Conservation (phyloP, 805 yeast species). For the Cyberlindnera sargentensis region DNA sequence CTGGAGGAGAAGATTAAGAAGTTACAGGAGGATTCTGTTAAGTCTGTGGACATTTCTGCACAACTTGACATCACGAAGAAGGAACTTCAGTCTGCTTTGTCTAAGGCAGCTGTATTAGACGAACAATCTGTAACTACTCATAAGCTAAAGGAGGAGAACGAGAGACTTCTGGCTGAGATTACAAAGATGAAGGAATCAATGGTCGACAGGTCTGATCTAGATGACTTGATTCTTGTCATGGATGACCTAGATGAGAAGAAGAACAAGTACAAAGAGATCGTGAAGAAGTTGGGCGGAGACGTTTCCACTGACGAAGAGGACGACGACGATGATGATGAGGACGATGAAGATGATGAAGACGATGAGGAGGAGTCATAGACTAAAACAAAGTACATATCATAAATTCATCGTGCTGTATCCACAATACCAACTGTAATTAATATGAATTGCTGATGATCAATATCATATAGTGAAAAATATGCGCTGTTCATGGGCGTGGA, state of each 20-base stretch:
- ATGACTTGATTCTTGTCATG: slow-evolving; percentile 70
- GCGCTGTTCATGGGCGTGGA: slow-evolving; percentile 21
- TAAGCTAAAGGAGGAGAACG: slow-evolving; percentile 7
- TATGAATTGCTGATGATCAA: background rate
- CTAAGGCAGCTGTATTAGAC: too few species aligned
- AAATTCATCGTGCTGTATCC: too few species aligned
- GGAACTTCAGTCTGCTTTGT: too few species aligned
- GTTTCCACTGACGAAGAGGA: slow-evolving; percentile 68
- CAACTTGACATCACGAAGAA: too few species aligned
- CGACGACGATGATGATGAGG: slow-evolving; percentile 58
- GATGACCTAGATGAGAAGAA: slow-evolving; percentile 71
- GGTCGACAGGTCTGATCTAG: slow-evolving; percentile 51
- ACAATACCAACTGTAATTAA: too few species aligned
- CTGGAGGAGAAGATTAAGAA: too few species aligned
- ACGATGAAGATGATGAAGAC: slow-evolving; percentile 23
- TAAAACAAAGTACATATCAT: too few species aligned
- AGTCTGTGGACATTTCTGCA: too few species aligned
- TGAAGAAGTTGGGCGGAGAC: slow-evolving; percentile 48
- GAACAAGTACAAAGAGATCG: slow-evolving; percentile 44
- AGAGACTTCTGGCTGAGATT: background rate
- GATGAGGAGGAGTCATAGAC: too few species aligned
- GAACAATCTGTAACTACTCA: background rate
- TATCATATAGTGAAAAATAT: background rate
- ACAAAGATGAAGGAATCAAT: slow-evolving; percentile 8
- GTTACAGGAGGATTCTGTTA: too few species aligned